Evolutionary conservation across 2,329 filamentous ascomycete genomes (phyloP).

Genomic region (Neospermospora avenae): DNA sequence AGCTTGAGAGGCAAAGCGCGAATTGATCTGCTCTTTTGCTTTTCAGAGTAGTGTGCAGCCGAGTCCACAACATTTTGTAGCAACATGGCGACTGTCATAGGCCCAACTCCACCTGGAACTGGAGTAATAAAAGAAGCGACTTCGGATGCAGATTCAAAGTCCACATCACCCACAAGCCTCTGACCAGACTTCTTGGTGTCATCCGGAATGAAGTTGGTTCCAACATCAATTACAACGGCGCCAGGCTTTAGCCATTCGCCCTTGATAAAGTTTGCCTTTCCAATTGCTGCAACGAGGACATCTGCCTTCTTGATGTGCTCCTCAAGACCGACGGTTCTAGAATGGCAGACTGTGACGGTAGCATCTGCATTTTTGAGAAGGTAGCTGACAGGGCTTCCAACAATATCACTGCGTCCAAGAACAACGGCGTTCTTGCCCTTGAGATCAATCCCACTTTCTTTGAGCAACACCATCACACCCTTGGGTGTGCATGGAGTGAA

Average conservation of each 20-base stretch:
- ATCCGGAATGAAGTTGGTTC: conserved; percentile 93
- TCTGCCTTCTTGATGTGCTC: conserved; percentile 79
- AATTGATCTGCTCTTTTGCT: conserved; percentile 75
- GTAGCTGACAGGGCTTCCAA: conserved; percentile 95
- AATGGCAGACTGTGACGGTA: conserved; percentile 95
- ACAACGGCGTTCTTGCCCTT: conserved; percentile 93
- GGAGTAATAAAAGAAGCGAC: conserved; percentile 93
- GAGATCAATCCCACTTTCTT: conserved; percentile 78
- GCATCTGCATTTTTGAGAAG: conserved; percentile 93
- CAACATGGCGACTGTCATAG: conserved; percentile 99
- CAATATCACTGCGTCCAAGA: conserved; percentile 92
- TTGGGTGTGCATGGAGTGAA: conserved; percentile 97
- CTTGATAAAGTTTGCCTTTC: conserved; percentile 81
- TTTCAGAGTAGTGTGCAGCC: conserved; percentile 76
- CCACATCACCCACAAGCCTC: conserved; percentile 90
- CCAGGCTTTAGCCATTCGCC: conserved; percentile 95
- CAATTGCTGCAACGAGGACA: conserved; percentile 88
- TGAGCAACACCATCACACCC: conserved; percentile 89
- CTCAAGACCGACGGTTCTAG: conserved; percentile 72
- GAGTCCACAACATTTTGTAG: conserved; percentile 92
- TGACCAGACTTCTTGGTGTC: conserved; percentile 87
- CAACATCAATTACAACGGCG: conserved; percentile 94
- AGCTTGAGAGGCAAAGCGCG: conserved; percentile 81
- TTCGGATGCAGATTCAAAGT: conserved; percentile 78
- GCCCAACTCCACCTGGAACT: conserved; percentile 92